These are phyloP conservation scores for Metarhizium rileyi DNA, from an alignment of 2,329 filamentous ascomycete species.

Conservation along the genomic window DNA sequence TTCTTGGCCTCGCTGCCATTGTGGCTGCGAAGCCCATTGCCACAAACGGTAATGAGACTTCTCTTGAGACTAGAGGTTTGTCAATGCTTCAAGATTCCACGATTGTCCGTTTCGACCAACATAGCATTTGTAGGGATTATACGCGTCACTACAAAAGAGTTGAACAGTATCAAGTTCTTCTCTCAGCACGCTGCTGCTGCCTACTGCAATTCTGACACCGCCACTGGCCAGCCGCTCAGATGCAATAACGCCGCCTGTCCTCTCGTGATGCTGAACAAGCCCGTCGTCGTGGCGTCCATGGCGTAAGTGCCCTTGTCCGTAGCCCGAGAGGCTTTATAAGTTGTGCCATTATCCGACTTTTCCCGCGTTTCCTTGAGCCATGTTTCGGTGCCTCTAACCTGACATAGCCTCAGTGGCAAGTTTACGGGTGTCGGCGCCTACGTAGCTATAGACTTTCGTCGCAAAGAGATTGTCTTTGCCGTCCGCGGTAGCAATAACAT, in stretches of 20 bases:
- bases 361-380: slow-evolving; percentile 3
- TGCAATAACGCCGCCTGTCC: slow-evolving; percentile 37
- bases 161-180: slow-evolving; percentile 35
- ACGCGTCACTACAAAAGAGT: slow-evolving; percentile 20
- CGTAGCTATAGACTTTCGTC: slow-evolving; percentile 38
- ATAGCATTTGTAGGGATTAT: not conserved
- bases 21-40: slow-evolving; percentile 16
- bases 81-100: not conserved
- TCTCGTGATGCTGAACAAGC: slow-evolving; percentile 30
- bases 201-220: slow-evolving; percentile 41
- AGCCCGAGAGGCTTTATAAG: not conserved
- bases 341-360: slow-evolving; percentile 4
- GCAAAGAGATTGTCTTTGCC: slow-evolving; percentile 46
- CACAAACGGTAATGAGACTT: slow-evolving; percentile 16
- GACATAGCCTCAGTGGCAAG: slow-evolving; percentile 23
- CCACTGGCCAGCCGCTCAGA: slow-evolving; percentile 27
- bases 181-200: slow-evolving; percentile 41
- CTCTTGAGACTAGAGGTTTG: slow-evolving; percentile 26
- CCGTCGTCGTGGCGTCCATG: slow-evolving; percentile 33
- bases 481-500: slow-evolving; percentile 49
- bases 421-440: slow-evolving; percentile 39
- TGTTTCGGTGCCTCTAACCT: slow-evolving; percentile 9
- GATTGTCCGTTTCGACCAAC: not conserved
- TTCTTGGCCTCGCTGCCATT: slow-evolving; percentile 18
- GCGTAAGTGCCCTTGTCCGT: slow-evolving; percentile 18